These are phyloP conservation scores for Huntiella omanensis DNA, from an alignment of 2,329 filamentous ascomycete genomes.

Conservation along the genomic window DNA sequence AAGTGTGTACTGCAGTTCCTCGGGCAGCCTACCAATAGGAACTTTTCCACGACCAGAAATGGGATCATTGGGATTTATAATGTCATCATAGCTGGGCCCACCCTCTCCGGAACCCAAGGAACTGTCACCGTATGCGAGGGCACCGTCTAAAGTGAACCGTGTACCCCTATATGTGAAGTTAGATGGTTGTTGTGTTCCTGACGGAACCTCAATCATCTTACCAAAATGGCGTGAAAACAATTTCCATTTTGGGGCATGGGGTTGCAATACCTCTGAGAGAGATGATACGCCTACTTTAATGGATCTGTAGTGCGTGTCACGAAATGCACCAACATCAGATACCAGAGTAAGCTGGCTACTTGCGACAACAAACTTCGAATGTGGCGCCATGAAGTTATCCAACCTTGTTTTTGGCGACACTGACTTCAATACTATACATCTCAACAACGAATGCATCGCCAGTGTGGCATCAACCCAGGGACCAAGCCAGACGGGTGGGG, in stretches of 20 bases:
- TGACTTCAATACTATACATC: constrained; percentile 15
- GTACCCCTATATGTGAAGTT: too few relatives aligned
- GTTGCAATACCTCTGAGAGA: constrained; percentile 22
- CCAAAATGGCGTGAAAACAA: constrained; percentile 19
- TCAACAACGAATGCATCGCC: background rate
- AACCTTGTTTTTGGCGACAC: constrained; percentile 21
- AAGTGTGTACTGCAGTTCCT: constrained; percentile 34
- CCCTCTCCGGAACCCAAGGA: too few relatives aligned
- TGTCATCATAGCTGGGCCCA: background rate
- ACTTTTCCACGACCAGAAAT: constrained; percentile 30
- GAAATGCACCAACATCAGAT: constrained; percentile 21
- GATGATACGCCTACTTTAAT: constrained; percentile 15
- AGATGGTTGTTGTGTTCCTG: too few relatives aligned
- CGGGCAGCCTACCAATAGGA: constrained; percentile 27
- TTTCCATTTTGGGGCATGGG: constrained; percentile 24
- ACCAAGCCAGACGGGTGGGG: constrained; percentile 17
- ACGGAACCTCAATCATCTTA: too few relatives aligned
- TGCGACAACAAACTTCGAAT: constrained; percentile 15
- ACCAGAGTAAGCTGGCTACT: constrained; percentile 6
- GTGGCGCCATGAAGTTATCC: constrained; percentile 22
- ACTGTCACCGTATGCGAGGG: too few relatives aligned
- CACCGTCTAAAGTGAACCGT: too few relatives aligned
- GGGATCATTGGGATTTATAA: constrained; percentile 29
- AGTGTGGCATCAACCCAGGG: constrained; percentile 1
- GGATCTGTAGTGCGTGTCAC: constrained; percentile 18